phyloP scores from a whole-genome alignment of 2,329 filamentous ascomycete genomes.

The Fusarium annulatum region DNA sequence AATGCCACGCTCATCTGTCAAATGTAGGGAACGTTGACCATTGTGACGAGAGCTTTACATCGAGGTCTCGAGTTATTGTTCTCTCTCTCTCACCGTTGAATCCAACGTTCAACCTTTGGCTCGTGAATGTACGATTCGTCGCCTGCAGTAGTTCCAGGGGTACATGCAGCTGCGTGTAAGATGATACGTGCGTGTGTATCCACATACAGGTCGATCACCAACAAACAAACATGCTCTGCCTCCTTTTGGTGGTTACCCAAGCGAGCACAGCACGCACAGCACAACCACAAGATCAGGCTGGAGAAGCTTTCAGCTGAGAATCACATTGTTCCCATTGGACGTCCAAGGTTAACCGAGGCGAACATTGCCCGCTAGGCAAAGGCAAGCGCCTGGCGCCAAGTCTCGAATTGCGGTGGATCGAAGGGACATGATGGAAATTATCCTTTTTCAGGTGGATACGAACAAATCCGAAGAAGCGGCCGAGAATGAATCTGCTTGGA shows the following conservation, averaged over 20 bases:
- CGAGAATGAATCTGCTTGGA: constrained; percentile 7
- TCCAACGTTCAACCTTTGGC: not conserved
- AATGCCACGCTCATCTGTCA: not conserved
- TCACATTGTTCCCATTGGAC: not conserved
- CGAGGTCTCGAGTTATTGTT: too few relatives aligned
- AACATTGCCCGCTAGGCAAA: not conserved
- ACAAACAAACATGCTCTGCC: not conserved
- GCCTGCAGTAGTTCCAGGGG: not conserved
- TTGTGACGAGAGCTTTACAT: not conserved
- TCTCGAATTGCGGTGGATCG: constrained; percentile 31
- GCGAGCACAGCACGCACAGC: not conserved
- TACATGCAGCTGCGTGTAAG: constrained; percentile 24
- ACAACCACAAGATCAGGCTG: not conserved
- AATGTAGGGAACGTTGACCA: not conserved
- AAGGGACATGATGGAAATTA: constrained; percentile 13
- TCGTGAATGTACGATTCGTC: not conserved
- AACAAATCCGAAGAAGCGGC: constrained; percentile 2
- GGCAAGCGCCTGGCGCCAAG: constrained; percentile 19
- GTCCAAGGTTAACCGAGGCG: not conserved
- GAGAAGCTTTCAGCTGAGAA: constrained; percentile 6
- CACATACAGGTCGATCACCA: constrained; percentile 20
- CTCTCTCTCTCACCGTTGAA: not conserved
- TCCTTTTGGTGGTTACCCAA: constrained; percentile 1
- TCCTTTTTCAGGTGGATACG: constrained; percentile 24
- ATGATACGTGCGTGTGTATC: constrained; percentile 21